These are phyloP conservation scores for Kalaharituber pfeilii DNA, from an alignment of 2,329 filamentous ascomycete genomes.

Conservation along the genomic window DNA sequence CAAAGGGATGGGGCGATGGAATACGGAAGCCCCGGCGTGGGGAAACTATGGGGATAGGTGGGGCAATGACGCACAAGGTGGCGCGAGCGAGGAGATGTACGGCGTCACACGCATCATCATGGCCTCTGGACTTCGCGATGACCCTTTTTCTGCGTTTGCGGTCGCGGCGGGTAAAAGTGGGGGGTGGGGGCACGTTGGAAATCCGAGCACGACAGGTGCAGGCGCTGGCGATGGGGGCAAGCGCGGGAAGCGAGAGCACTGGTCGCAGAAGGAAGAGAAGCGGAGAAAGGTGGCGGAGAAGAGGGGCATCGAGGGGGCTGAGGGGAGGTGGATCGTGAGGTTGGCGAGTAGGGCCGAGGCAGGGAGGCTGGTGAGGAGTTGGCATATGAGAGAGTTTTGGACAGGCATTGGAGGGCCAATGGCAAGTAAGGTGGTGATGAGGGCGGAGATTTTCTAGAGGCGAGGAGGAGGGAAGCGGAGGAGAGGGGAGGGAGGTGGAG, in stretches of 20 bases:
- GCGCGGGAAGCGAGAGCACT: background rate
- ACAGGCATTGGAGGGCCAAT: background rate
- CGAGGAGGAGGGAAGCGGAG: no score
- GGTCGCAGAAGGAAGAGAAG: background rate
- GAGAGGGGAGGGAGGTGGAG: no score
- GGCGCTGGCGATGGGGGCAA: background rate
- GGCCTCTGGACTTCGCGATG: background rate
- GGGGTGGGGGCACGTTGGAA: background rate
- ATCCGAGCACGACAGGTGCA: no score
- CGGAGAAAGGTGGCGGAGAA: background rate
- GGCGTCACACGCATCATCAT: background rate
- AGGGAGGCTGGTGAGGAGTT: background rate
- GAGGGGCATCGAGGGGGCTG: background rate
- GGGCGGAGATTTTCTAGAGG: background rate
- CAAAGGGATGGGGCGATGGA: background rate
- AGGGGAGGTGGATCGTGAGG: background rate
- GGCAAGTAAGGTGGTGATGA: background rate
- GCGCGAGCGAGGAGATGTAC: background rate
- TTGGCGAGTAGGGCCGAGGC: background rate
- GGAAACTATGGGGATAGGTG: background rate
- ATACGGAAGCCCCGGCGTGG: background rate
- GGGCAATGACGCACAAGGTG: background rate
- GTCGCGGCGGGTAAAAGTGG: background rate
- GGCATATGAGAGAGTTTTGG: slow-evolving; percentile 2
- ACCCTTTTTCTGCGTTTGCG: background rate